These are phyloP conservation scores for Hypsizygus marmoreus DNA, from an alignment of 768 basidiomycete species.

Conservation along the genomic window DNA sequence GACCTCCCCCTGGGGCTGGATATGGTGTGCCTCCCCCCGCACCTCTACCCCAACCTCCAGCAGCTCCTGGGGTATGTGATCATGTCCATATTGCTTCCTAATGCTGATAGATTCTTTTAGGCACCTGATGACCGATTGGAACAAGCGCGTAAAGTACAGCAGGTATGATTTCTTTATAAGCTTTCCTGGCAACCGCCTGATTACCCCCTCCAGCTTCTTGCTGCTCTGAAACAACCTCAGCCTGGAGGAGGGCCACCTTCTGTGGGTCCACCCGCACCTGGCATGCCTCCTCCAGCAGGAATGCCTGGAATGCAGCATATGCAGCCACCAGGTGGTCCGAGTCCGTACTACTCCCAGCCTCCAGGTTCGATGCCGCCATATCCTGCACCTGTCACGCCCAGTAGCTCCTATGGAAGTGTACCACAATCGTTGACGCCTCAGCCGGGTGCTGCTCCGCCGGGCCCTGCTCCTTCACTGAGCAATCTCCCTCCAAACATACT, in stretches of 20 bases:
- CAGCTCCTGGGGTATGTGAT: conserved; percentile 15
- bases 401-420: too few species aligned
- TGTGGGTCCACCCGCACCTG: conserved; percentile 35
- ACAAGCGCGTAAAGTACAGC: conserved; percentile 85
- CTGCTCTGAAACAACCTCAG: conserved; percentile 76
- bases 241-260: conserved; percentile 30
- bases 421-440: conserved; percentile 24
- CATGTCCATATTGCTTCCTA: background rate
- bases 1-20: conserved; percentile 22
- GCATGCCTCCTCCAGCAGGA: conserved; percentile 29
- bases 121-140: conserved; percentile 79
- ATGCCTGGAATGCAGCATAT: conserved; percentile 35
- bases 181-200: background rate
- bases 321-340: conserved; percentile 31
- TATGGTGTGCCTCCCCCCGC: conserved; percentile 32
- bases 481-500: conserved; percentile 69
- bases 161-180: conserved; percentile 37
- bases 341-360: conserved; percentile 48
- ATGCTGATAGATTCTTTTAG: conserved; percentile 27
- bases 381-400: conserved; percentile 32
- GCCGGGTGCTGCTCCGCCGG: conserved; percentile 38
- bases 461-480: conserved; percentile 36
- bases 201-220: conserved; percentile 50
- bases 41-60: conserved; percentile 28
- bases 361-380: conserved; percentile 34